These are phyloP conservation scores for Cucurbita moschata DNA, from an alignment of 306 rosid genomes.

Conservation along the genomic window DNA sequence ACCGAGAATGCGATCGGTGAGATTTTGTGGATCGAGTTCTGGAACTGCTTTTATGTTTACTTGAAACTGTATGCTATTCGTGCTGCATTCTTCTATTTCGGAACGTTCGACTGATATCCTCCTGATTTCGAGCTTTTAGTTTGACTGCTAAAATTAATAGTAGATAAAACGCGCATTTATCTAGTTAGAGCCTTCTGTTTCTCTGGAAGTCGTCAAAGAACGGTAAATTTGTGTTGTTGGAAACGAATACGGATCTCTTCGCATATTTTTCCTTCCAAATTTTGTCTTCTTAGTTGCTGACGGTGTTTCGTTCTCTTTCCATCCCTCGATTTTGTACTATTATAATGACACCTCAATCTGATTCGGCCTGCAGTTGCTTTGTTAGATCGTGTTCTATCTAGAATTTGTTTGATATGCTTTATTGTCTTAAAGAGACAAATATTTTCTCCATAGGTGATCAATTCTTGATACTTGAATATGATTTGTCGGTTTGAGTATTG, in stretches of 20 bases:
- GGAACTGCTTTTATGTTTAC: not conserved
- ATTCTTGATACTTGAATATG: not conserved
- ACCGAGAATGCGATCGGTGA: not conserved
- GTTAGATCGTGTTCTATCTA: not conserved
- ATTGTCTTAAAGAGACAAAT: not conserved
- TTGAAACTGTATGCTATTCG: not conserved
- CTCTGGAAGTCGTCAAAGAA: not conserved
- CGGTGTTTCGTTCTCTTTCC: not conserved
- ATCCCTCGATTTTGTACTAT: not conserved
- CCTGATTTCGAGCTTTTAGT: not conserved
- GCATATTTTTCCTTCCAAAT: not conserved
- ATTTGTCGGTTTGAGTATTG: not conserved
- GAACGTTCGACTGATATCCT: not conserved
- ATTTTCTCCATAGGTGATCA: not conserved
- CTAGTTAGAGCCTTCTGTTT: not conserved
- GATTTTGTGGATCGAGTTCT: constrained; percentile 5
- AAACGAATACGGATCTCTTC: not conserved
- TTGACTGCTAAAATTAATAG: not conserved
- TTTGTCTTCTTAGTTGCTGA: not conserved
- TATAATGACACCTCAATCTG: not conserved
- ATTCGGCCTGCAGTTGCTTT: not conserved
- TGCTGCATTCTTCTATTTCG: not conserved
- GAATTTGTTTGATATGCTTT: not conserved
- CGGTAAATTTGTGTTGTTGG: not conserved
- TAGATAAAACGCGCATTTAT: not conserved